Evolutionary conservation across 805 yeast species (phyloP).

Genomic region (Lachancea meyersii): DNA sequence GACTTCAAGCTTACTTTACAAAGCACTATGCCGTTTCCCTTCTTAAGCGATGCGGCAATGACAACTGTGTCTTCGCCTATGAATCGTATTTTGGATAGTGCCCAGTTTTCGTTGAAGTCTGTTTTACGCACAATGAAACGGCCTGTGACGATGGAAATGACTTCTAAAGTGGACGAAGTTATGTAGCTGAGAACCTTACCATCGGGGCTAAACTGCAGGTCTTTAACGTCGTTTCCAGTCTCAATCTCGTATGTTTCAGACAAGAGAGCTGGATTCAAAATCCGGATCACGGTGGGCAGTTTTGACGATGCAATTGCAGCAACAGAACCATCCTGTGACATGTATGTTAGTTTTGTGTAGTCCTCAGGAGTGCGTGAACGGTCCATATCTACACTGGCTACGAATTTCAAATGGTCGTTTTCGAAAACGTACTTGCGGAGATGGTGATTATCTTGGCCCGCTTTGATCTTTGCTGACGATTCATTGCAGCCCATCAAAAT

Average conservation of each 20-base stretch:
- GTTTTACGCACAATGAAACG: constrained; percentile 32
- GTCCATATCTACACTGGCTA: constrained; percentile 52
- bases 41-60: constrained; percentile 40
- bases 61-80: constrained; percentile 33
- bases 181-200: constrained; percentile 61
- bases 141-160: constrained; percentile 39
- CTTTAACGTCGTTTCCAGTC: constrained; percentile 53
- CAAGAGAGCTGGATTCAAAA: constrained; percentile 52
- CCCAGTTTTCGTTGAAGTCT: constrained; percentile 31
- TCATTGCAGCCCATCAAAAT: constrained; percentile 77
- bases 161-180: constrained; percentile 47
- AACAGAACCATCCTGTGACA: constrained; percentile 52
- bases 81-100: constrained; percentile 34
- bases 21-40: constrained; percentile 38
- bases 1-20: constrained; percentile 24
- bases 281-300: constrained; percentile 55
- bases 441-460: constrained; percentile 57
- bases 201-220: constrained; percentile 59
- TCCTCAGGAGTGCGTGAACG: constrained; percentile 45
- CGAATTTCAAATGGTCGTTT: constrained; percentile 55
- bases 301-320: constrained; percentile 67
- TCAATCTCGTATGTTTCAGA: constrained; percentile 49
- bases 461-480: constrained; percentile 48
- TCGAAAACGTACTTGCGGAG: constrained; percentile 59
- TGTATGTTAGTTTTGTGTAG: constrained; percentile 51